Percentiles rank a stretch among this genome's conserved stretches.
phyloP scores from a whole-genome alignment of 2,329 filamentous ascomycete genomes.

The Sordariomycetes sp. region DNA sequence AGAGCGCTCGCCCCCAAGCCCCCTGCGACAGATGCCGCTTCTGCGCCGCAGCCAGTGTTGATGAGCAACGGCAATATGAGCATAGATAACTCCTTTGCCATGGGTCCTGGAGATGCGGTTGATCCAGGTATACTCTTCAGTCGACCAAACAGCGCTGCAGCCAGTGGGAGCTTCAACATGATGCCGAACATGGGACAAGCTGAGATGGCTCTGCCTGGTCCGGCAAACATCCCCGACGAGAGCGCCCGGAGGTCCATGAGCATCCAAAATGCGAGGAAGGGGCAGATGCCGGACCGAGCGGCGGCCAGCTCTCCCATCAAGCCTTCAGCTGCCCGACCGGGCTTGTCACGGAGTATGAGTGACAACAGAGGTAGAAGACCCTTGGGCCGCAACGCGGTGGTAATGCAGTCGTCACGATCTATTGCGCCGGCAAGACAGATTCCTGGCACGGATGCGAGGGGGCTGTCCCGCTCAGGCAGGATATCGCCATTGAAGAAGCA shows the following conservation, averaged over 20 bases:
- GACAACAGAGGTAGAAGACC: conserved; percentile 40
- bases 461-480: conserved; percentile 38
- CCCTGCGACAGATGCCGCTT: conserved; percentile 19
- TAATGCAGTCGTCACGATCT: conserved; percentile 30
- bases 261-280: conserved; percentile 30
- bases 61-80: not conserved
- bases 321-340: conserved; percentile 30
- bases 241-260: conserved; percentile 34
- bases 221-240: conserved; percentile 14
- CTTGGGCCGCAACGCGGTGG: conserved; percentile 28
- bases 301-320: conserved; percentile 43
- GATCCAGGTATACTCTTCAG: conserved; percentile 52
- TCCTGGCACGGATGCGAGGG: conserved; percentile 9
- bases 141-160: conserved; percentile 36
- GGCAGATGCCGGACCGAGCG: conserved; percentile 30
- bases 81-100: conserved; percentile 42
- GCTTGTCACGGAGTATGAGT: conserved; percentile 44
- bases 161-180: conserved; percentile 27
- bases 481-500: conserved; percentile 44
- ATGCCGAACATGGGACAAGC: conserved; percentile 4
- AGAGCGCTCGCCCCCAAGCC: conserved; percentile 41
- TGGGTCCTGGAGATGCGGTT: conserved; percentile 38
- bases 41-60: conserved; percentile 5
- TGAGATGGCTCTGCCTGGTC: conserved; percentile 15
- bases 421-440: conserved; percentile 19